A percentile compares a stretch with the other conserved stretches of the same genome.
Conservation (phyloP, 1,284 basidiomycete genomes). For the Phlebopus sp. region DNA sequence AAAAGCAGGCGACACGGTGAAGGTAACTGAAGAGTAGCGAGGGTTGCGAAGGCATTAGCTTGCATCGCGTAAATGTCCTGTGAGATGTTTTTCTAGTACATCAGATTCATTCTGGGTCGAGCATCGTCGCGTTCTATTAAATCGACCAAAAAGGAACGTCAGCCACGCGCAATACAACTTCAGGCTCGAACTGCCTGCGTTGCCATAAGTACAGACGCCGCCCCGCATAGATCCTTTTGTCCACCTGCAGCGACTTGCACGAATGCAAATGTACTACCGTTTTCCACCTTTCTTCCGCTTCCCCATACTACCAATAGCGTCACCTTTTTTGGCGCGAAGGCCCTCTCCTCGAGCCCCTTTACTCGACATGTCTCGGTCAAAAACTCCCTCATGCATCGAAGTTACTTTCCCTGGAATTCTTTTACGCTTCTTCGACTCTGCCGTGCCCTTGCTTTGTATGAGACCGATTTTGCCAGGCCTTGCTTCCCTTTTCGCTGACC, state of each 20-base stretch:
- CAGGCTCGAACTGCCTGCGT: no score
- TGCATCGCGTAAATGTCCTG: slow-evolving; percentile 33
- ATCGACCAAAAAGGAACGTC: no score
- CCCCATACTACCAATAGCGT: slow-evolving; percentile 46
- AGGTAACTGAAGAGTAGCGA: slow-evolving; percentile 58
- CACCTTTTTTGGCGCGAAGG: slow-evolving; percentile 47
- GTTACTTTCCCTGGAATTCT: slow-evolving; percentile 15
- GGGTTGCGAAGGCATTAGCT: slow-evolving; percentile 49
- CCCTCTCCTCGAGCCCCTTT: slow-evolving; percentile 38
- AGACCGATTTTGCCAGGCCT: slow-evolving; percentile 49
- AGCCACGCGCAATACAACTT: no score
- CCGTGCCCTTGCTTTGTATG: slow-evolving; percentile 15
- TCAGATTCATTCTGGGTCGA: slow-evolving; percentile 2
- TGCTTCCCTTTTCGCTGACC: slow-evolving; percentile 78
- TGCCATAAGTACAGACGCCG: no score
- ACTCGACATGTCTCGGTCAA: slow-evolving; percentile 43
- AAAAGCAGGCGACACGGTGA: slow-evolving; percentile 53
- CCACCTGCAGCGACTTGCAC: background rate
- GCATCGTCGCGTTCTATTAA: no score
- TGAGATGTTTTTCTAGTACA: no score
- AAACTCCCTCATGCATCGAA: slow-evolving; percentile 28
- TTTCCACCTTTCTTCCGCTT: slow-evolving; percentile 47
- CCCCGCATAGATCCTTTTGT: no score
- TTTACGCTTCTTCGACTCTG: slow-evolving; percentile 18
- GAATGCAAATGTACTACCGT: slow-evolving; percentile 36